These are phyloP conservation scores for Geosmithia putterillii DNA, from an alignment of 2,329 filamentous ascomycete genomes.

Conservation along the genomic window DNA sequence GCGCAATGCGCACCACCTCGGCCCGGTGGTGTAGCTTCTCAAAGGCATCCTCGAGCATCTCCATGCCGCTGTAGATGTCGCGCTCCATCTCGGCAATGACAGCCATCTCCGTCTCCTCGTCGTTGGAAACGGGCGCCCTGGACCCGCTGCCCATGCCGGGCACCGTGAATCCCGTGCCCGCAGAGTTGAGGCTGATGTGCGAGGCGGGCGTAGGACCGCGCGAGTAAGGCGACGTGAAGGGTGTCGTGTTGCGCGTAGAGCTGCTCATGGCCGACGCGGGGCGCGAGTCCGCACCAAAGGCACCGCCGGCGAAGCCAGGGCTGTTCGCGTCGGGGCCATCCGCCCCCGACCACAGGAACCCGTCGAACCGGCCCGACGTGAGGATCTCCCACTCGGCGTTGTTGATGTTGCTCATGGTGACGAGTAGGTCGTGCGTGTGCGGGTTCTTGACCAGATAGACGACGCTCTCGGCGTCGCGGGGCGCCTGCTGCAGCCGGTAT, in stretches of 20 bases:
- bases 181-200: slow-evolving; percentile 45
- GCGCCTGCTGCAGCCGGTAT: slow-evolving; percentile 60
- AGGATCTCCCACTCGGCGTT: slow-evolving; percentile 95
- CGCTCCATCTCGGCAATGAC: slow-evolving; percentile 83
- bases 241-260: slow-evolving; percentile 28
- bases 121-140: slow-evolving; percentile 62
- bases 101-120: slow-evolving; percentile 88
- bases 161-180: slow-evolving; percentile 12
- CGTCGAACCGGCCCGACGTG: slow-evolving; percentile 86
- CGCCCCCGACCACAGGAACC: slow-evolving; percentile 87
- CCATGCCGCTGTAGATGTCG: slow-evolving; percentile 90
- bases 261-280: slow-evolving; percentile 11
- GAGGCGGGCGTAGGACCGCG: slow-evolving; percentile 45
- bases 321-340: slow-evolving; percentile 44
- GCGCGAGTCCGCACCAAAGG: slow-evolving; percentile 5
- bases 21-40: slow-evolving; percentile 81
- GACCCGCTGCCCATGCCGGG: slow-evolving; percentile 14
- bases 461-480: slow-evolving; percentile 75
- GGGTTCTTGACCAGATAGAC: slow-evolving; percentile 79
- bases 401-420: slow-evolving; percentile 78
- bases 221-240: slow-evolving; percentile 38
- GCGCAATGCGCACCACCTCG: slow-evolving; percentile 62
- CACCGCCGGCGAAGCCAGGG: too few species aligned
- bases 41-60: slow-evolving; percentile 85
- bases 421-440: slow-evolving; percentile 70